Evolutionary conservation across 148 eudicot species (phyloP).

Genomic region (Diospyros lotus): DNA sequence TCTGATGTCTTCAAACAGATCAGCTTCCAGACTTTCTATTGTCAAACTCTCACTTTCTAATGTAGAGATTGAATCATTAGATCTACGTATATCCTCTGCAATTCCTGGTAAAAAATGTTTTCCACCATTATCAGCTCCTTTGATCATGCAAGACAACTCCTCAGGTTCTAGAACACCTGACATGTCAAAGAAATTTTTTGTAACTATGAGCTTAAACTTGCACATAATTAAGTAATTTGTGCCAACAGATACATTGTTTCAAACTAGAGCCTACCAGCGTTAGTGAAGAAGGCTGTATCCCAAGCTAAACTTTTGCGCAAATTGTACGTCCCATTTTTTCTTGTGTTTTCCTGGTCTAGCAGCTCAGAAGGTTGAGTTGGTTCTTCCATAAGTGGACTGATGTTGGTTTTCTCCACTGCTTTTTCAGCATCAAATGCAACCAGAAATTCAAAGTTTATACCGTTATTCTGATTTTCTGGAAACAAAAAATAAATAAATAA

Average conservation of each 20-base stretch:
- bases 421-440: conserved; percentile 16
- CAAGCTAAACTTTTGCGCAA: conserved; percentile 96
- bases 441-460: not conserved
- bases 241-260: not conserved
- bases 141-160: conserved; percentile 82
- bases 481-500: not conserved
- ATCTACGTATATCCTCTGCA: conserved; percentile 70
- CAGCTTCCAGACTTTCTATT: conserved; percentile 73
- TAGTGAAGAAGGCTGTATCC: conserved; percentile 91
- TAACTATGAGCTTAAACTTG: not conserved
- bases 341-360: conserved; percentile 28
- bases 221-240: not conserved
- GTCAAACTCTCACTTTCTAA: conserved; percentile 73
- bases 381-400: conserved; percentile 12
- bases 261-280: conserved; percentile 54
- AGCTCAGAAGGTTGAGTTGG: conserved; percentile 36
- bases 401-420: conserved; percentile 16
- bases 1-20: conserved; percentile 84
- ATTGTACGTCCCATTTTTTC: conserved; percentile 54
- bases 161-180: conserved; percentile 89
- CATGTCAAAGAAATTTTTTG: conserved; percentile 4
- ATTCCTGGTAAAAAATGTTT: conserved; percentile 59
- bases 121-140: conserved; percentile 43
- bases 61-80: conserved; percentile 72
- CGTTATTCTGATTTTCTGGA: conserved; percentile 11